Evolutionary conservation across 2,329 filamentous ascomycete genomes (phyloP).

Genomic region (Aspergillus fumigatus): DNA sequence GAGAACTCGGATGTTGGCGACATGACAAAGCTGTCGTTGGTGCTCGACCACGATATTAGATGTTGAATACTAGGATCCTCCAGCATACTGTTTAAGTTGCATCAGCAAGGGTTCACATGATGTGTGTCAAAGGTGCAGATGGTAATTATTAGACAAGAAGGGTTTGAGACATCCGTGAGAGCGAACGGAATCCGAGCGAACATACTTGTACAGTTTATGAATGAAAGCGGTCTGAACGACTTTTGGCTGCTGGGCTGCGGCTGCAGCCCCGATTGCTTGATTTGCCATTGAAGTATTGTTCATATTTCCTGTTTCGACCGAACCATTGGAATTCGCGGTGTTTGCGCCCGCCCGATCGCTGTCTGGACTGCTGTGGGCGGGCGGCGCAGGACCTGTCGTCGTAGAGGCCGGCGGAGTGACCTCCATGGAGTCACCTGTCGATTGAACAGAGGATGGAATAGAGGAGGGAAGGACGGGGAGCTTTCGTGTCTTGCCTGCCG

Average conservation of each 20-base stretch:
- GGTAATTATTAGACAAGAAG: not conserved
- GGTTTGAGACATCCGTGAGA: not conserved
- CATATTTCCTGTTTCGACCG: constrained; percentile 24
- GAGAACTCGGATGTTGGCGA: constrained; percentile 96
- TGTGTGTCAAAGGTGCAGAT: not conserved
- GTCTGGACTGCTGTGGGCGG: constrained; percentile 46
- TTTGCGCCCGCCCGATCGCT: constrained; percentile 40
- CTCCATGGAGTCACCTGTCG: constrained; percentile 53
- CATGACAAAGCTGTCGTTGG: constrained; percentile 98
- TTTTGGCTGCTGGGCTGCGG: constrained; percentile 80
- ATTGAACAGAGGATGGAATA: constrained; percentile 36
- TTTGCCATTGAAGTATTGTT: constrained; percentile 24
- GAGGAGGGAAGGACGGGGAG: constrained; percentile 50
- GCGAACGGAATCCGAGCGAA: constrained; percentile 9
- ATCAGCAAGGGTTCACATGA: constrained; percentile 14
- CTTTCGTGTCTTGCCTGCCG: constrained; percentile 45
- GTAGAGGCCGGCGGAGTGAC: constrained; percentile 45
- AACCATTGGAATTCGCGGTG: constrained; percentile 29
- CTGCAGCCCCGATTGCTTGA: constrained; percentile 42
- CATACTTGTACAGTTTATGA: constrained; percentile 97
- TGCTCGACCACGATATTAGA: constrained; percentile 91
- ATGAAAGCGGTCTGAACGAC: constrained; percentile 98
- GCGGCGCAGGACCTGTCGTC: constrained; percentile 43
- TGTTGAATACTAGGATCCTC: constrained; percentile 91
- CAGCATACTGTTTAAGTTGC: constrained; percentile 68